Evolutionary conservation across 192 early-diverging fungal genomes (phyloP), one percentile per base, ranked within the genome.

Genomic region (Coemansia sp.): DNA sequence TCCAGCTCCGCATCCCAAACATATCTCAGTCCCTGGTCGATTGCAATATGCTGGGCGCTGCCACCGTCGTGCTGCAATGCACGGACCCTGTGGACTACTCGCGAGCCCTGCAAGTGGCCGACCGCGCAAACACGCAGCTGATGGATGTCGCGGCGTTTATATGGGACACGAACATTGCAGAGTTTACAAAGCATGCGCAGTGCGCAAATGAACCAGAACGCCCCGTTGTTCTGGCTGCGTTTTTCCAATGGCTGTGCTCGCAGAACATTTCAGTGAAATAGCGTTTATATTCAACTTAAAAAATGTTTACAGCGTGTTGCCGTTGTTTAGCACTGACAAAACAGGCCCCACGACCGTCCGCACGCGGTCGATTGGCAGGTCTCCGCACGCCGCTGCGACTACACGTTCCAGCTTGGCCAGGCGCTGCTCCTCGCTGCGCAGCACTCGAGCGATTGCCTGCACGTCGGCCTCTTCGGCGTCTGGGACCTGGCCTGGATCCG

Each of bases 321-420:
- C 77, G 68, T 71, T 64, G 62, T 80, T 80, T 6, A 80, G 72
- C 39, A 80, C 71, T 17, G 77, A 80, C 35, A 80, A 59, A 35
- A 81, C 79, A 1, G 79, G 79, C 12, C 70, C 73, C 50, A 82
- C 79, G 6, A 75, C 79, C 5, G 68, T 70, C 19, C 79, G 70
- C 57, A 82, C 79, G 12, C 66, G 53, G 64, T 82, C 79, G 31
- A 82, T 60, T n/a, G 79, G 25, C 69, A 82, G 39, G 31, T 82
- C 74, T 27, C 79, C 79, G 43, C 79, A 82, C 8, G 79, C 79
- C 14, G 79, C 79, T 12, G 74, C 47, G 27, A 82, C 74, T 6
- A 82, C 79, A n/a, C 74, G 74, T 67, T 82, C 79, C 10, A 82
- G 57, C 69, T 82, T 82, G 47, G 58, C 66, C 57, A 82, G 68